Evolutionary conservation across 1,284 basidiomycete species (phyloP).

Genomic region (Leccinum angustisporum): DNA sequence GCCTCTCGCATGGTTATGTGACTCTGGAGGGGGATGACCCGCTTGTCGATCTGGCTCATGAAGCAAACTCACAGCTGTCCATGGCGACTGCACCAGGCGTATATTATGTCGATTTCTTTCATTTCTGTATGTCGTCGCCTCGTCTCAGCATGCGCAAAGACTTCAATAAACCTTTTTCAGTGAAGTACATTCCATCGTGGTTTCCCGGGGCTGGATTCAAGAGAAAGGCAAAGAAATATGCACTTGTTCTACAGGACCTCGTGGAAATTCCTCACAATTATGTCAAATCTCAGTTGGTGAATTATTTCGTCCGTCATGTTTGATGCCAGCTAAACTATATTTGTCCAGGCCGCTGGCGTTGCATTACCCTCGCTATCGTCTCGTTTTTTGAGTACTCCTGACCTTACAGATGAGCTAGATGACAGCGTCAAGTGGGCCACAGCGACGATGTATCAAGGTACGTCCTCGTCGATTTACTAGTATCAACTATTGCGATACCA

Average conservation of each 20-base stretch:
- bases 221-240: slow-evolving; percentile 46
- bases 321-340: neutral
- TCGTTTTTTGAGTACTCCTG: slow-evolving; percentile 43
- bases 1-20: slow-evolving; percentile 23
- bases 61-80: slow-evolving; percentile 18
- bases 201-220: slow-evolving; percentile 62
- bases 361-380: slow-evolving; percentile 49
- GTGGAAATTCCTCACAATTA: slow-evolving; percentile 51
- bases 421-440: slow-evolving; percentile 56
- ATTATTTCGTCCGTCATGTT: neutral
- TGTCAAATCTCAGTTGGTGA: slow-evolving; percentile 51
- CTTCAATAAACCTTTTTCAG: slow-evolving; percentile 29
- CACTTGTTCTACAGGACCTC: slow-evolving; percentile 45
- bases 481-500: neutral
- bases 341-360: slow-evolving; percentile 41
- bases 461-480: neutral
- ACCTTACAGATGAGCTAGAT: slow-evolving; percentile 46
- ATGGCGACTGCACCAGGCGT: slow-evolving; percentile 2
- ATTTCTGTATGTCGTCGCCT: slow-evolving; percentile 8
- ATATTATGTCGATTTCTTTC: slow-evolving; percentile 20
- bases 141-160: too few species aligned
- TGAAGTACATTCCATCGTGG: slow-evolving; percentile 59
- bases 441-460: slow-evolving; percentile 54
- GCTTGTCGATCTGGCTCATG: slow-evolving; percentile 20
- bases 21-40: slow-evolving; percentile 20